These are phyloP conservation scores for Tolypocladium endophyticum DNA, from an alignment of 2,329 filamentous ascomycete species.

Conservation along the genomic window DNA sequence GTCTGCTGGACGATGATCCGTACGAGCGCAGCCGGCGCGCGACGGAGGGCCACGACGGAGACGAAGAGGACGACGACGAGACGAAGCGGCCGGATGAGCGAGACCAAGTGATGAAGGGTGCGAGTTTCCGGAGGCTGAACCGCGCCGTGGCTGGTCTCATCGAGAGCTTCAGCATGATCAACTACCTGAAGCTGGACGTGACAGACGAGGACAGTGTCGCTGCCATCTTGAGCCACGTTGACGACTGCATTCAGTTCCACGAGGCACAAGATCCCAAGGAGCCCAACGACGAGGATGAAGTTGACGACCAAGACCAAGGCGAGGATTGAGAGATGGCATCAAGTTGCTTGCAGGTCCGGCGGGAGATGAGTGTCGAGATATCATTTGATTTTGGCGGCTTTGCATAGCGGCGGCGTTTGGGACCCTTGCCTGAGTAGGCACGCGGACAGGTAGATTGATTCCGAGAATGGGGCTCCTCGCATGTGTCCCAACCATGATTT, in stretches of 20 bases:
- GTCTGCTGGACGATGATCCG: constrained; percentile 71
- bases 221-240: constrained; percentile 78
- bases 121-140: constrained; percentile 74
- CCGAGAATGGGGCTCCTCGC: background rate
- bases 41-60: constrained; percentile 30
- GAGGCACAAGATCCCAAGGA: constrained; percentile 89
- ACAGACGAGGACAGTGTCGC: constrained; percentile 88
- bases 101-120: constrained; percentile 66
- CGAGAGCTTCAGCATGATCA: constrained; percentile 97
- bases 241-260: constrained; percentile 87
- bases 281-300: constrained; percentile 49
- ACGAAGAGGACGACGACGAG: constrained; percentile 41
- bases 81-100: constrained; percentile 52
- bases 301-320: constrained; percentile 28
- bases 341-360: background rate
- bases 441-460: background rate
- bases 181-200: constrained; percentile 80
- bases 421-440: background rate
- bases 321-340: constrained; percentile 7
- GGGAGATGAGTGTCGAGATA: background rate
- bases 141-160: constrained; percentile 82
- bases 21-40: constrained; percentile 33
- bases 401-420: constrained; percentile 34
- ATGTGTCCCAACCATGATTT: background rate
- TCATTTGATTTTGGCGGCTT: background rate